Evolutionary conservation across 495 filamentous ascomycete species (phyloP).

Genomic region (Cudoniella acicularis): DNA sequence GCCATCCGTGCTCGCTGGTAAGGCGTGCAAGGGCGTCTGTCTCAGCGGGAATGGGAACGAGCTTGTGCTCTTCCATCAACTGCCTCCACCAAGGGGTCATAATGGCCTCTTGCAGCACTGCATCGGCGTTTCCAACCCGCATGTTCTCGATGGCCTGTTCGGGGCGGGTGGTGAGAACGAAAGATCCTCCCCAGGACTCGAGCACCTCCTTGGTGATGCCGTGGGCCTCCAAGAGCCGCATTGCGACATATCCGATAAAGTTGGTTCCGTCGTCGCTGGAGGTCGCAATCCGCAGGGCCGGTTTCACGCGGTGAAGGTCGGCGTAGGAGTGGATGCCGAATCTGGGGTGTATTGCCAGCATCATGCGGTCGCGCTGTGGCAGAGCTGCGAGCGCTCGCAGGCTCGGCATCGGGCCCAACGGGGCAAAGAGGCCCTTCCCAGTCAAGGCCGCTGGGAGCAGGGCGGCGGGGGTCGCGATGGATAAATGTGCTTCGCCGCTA

Average conservation of each 20-base stretch:
- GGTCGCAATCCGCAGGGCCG: not conserved
- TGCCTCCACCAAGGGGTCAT: conserved; percentile 26
- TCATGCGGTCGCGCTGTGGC: not conserved
- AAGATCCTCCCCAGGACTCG: conserved; percentile 17
- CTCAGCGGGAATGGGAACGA: conserved; percentile 16
- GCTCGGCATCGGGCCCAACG: not conserved
- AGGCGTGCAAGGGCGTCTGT: not conserved
- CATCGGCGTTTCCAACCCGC: conserved; percentile 12
- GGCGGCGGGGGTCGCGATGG: not conserved
- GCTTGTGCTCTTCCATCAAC: conserved; percentile 11
- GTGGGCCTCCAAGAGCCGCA: not conserved
- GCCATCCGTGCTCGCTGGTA: not conserved
- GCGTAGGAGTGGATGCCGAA: not conserved
- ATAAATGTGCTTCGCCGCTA: not conserved
- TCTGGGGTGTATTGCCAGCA: not conserved
- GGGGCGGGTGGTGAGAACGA: conserved; percentile 12
- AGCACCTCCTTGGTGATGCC: not conserved
- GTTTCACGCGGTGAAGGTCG: not conserved
- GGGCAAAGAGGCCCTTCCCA: not conserved
- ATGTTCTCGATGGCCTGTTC: conserved; percentile 16
- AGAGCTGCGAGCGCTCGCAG: not conserved
- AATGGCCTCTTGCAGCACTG: conserved; percentile 23
- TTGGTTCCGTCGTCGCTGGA: not conserved
- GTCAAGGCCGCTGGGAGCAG: not conserved
- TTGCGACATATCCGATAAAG: not conserved